Conservation (phyloP, 305 asterid species). For the Rubia tinctorum region DNA sequence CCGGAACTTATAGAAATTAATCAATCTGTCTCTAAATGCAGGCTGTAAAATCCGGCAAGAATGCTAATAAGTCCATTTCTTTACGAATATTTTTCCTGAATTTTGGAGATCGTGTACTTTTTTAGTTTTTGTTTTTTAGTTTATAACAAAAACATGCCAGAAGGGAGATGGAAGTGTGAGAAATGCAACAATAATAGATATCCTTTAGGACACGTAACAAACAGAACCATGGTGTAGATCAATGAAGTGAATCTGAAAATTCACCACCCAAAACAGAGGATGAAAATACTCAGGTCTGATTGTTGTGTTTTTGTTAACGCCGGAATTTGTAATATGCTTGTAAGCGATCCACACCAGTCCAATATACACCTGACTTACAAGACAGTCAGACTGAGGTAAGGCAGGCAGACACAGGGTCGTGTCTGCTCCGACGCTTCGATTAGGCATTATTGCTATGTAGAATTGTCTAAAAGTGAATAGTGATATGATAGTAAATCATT, state of each 20-base stretch:
- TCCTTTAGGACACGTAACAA: conserved; percentile 91
- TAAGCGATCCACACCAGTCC: no score
- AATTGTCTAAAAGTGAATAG: no score
- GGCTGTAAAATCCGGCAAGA: conserved; percentile 58
- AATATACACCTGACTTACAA: no score
- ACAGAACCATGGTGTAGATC: conserved; percentile 90
- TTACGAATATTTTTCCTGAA: not conserved
- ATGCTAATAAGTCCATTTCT: conserved; percentile 50
- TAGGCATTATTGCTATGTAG: no score
- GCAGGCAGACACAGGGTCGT: no score
- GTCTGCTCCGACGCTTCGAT: no score
- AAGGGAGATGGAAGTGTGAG: conserved; percentile 98
- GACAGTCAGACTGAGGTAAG: no score
- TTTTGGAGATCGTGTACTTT: conserved; percentile 11
- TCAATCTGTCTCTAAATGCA: conserved; percentile 27
- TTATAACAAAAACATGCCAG: conserved; percentile 77
- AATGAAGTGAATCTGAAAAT: conserved; percentile 54
- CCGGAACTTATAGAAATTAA: conserved; percentile 13
- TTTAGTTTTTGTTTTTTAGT: conserved; percentile 6
- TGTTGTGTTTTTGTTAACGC: conserved; percentile 28
- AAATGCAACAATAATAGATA: conserved; percentile 86
- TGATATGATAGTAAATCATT: no score
- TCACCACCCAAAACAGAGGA: conserved; percentile 54
- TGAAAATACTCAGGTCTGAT: conserved; percentile 82
- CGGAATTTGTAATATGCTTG: no score